Base-by-base conservation (phyloP, 2,329 filamentous ascomycete genomes). In the Alternaria longipes region DNA sequence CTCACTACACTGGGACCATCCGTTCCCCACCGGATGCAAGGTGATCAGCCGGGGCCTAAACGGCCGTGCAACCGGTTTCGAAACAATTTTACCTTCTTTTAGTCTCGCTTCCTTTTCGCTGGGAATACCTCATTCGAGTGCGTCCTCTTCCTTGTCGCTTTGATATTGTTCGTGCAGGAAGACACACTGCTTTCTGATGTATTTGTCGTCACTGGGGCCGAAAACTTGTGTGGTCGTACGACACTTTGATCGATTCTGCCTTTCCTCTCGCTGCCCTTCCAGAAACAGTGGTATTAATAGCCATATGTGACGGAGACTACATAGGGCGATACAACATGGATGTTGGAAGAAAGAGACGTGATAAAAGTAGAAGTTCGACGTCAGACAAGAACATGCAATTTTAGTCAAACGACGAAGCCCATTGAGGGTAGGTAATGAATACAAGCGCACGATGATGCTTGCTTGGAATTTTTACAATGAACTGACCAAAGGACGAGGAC, bases 31-130 rank as follows among this genome's bases (percentile, higher is more conserved):
- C 54, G 38, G 56, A 68, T 62, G 56, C 59, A 49, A 40, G 54
- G 5, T 20, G 52, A 60, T 62, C 69, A 54, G 53, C 60, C 60
- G 61, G 56, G 38, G 38, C 22, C 46, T 52, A 49, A 49, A 22
- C 62, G 54, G 55, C 56, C 59, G 36, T 60, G 54, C 59, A 53
- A 52, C 61, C 63, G 51, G 63, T 69, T 70, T 72, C 62, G 67
- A 74, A 74, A 71, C 70, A 46, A 62, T 67, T 69, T 72, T 68
- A 59, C 56, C 71, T 64, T 47, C 56, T 65, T 72, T 65, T 59
- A 64, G 66, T 63, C 53, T 72, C 56, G 56, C 56, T 44, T 59
- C 57, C 36, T 54, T 24, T 9, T 24, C 56, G 16, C 49, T 47
- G 56, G 49, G 34, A 54, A 18, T 41, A 14, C 56, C 38, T 51